Base-by-base conservation (phyloP, 2,329 filamentous ascomycete genomes). In the Chaetomiaceae sp. region DNA sequence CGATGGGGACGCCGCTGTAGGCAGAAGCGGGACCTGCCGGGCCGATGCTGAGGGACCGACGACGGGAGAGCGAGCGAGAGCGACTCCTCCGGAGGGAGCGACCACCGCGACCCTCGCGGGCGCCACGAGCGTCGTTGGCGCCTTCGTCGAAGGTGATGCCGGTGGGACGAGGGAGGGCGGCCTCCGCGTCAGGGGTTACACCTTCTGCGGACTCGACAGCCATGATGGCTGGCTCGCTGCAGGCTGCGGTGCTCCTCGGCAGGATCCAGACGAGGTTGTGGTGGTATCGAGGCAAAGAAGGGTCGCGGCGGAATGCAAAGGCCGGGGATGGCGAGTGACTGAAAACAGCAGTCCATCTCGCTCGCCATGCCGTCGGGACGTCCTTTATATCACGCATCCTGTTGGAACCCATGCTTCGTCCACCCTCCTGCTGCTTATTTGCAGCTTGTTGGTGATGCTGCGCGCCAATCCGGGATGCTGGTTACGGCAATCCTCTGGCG, bases 31-130 rank as follows among this genome's bases (percentile, higher is more conserved):
- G 22, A 2, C 20, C 33, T 8, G 11, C 31, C 19, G 48, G 45
- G 22, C 48, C 39, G 1, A 22, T 36, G 20, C 48, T 51, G 8
- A 36, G 29, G 15, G 47, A 51, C 4, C 47, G 47, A 17, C 47
- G 47, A 17, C 47, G 47, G 14, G 47, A 51, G 9, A 38, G 39
- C 20, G 47, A 51, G 14, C 48, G 48, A 31, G 48, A 51, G n/a
- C 22, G 20, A 31, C 48, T 51, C 19, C 29, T 9, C 17, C 27
- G 25, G 9, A 8, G 6, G 7, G 47, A 17, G 22, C 48, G 48
- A 5, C 40, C 40, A 29, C 6, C n/a, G 31, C 48, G 48, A 45
- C n/a, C 6, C 7, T 48, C 46, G 25, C 34, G 36, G 15, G 19
- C 25, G 7, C 19, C 38, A 9, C 47, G 38, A 12, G 25, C 15